Evolutionary conservation across 2,329 filamentous ascomycete genomes (phyloP).

Genomic region (Phialophora macrospora): DNA sequence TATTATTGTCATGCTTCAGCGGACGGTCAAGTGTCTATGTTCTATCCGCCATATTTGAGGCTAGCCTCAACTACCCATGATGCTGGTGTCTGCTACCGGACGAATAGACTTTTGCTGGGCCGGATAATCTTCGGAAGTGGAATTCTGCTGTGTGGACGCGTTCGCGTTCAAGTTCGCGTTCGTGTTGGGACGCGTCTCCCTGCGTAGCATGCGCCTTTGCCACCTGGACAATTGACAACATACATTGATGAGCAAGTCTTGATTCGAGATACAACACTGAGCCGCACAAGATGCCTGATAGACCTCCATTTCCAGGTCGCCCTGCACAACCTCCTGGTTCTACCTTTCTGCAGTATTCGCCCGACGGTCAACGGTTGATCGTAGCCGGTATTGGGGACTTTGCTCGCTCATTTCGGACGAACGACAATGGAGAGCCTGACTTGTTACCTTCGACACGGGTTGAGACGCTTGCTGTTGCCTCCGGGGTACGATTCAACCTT

Average conservation of each 20-base stretch:
- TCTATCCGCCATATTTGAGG: too few relatives aligned
- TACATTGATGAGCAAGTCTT: background rate
- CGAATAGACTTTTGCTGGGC: background rate
- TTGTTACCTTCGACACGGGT: conserved; percentile 92
- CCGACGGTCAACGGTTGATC: conserved; percentile 81
- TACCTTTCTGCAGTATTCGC: conserved; percentile 87
- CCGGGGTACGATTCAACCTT: conserved; percentile 48
- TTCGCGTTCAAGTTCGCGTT: background rate
- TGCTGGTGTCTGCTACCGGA: background rate
- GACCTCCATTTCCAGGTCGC: conserved; percentile 36
- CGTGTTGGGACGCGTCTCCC: background rate
- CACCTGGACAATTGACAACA: background rate
- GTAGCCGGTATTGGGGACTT: conserved; percentile 94
- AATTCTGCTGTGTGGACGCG: background rate
- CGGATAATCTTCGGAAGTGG: conserved; percentile 7
- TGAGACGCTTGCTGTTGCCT: conserved; percentile 78
- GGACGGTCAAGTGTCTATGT: background rate
- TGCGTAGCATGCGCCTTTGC: background rate
- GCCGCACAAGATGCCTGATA: conserved; percentile 34
- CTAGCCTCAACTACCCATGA: background rate
- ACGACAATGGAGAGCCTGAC: conserved; percentile 86
- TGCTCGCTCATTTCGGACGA: conserved; percentile 88
- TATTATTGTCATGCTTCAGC: background rate
- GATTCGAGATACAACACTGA: background rate
- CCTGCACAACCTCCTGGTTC: conserved; percentile 73